Evolutionary conservation across 2,329 filamentous ascomycete species (phyloP).

Genomic region (Neofusicoccum sp.): DNA sequence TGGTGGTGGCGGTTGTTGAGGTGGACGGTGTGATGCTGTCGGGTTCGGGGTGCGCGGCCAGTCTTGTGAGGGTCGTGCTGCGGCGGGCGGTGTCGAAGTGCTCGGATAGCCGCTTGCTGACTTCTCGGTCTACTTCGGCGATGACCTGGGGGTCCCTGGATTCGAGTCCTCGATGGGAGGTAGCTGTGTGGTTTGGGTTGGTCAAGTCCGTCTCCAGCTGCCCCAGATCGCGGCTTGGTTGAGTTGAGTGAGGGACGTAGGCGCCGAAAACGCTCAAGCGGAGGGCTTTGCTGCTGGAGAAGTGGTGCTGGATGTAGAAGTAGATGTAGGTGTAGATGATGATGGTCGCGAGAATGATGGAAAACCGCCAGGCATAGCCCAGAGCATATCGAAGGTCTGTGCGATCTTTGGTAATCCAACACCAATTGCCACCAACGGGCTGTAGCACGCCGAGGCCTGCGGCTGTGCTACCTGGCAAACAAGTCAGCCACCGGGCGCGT

Average conservation of each 20-base stretch:
- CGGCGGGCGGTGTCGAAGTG: background rate
- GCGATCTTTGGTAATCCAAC: conserved; percentile 44
- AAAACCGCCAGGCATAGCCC: conserved; percentile 48
- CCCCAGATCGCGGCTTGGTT: background rate
- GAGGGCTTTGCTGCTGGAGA: conserved; percentile 1
- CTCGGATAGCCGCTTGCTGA: background rate
- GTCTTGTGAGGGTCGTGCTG: background rate
- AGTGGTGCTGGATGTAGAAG: conserved; percentile 29
- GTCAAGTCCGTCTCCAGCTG: background rate
- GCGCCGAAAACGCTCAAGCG: background rate
- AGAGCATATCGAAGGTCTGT: conserved; percentile 45
- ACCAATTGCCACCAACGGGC: conserved; percentile 50
- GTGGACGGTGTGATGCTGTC: background rate
- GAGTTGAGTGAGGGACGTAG: background rate
- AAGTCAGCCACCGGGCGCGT: background rate
- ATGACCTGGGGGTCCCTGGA: background rate
- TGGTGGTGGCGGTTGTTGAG: background rate
- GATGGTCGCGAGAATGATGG: conserved; percentile 43
- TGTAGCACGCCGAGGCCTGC: conserved; percentile 25
- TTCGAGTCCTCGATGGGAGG: background rate
- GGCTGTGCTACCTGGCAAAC: conserved; percentile 6
- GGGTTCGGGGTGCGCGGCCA: background rate
- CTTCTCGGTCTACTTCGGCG: background rate
- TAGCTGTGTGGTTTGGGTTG: background rate
- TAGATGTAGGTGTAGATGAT: conserved; percentile 46